These are phyloP conservation scores for Ceratocystiopsis brevicomis DNA, from an alignment of 2,329 filamentous ascomycete species.

Conservation along the genomic window DNA sequence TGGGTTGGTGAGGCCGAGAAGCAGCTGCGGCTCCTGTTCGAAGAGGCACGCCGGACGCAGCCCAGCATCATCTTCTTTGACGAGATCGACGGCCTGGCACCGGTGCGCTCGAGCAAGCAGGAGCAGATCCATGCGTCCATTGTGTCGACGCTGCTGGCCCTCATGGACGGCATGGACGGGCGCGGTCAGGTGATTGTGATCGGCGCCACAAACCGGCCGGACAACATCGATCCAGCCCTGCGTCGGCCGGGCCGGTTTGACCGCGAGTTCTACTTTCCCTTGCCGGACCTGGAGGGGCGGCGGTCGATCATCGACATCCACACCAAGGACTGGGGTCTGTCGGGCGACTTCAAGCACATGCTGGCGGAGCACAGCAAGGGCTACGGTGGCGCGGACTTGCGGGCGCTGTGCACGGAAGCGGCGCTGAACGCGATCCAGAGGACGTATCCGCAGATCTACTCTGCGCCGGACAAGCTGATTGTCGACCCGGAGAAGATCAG, in stretches of 20 bases:
- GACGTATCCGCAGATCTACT: conserved; percentile 91
- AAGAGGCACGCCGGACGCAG: conserved; percentile 86
- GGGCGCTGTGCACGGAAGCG: conserved; percentile 87
- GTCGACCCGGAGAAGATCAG: conserved; percentile 73
- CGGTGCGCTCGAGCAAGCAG: conserved; percentile 91
- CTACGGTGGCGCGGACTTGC: conserved; percentile 78
- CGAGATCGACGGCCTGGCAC: conserved; percentile 91
- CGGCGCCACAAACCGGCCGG: conserved; percentile 91
- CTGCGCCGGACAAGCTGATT: conserved; percentile 70
- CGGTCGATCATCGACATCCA: conserved; percentile 87
- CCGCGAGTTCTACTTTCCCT: conserved; percentile 91
- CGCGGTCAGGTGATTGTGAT: conserved; percentile 96
- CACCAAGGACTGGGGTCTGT: conserved; percentile 80
- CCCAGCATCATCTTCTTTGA: conserved; percentile 99
- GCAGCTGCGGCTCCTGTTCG: conserved; percentile 81
- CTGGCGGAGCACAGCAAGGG: conserved; percentile 83
- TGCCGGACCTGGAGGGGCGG: conserved; percentile 64
- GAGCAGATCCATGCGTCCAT: conserved; percentile 98
- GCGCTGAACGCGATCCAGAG: conserved; percentile 89
- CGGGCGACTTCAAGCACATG: conserved; percentile 59
- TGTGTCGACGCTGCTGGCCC: conserved; percentile 75
- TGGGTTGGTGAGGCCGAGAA: conserved; percentile 98
- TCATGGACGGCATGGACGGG: conserved; percentile 99
- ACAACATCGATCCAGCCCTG: conserved; percentile 91
- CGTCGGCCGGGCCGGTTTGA: conserved; percentile 89